Percentiles rank a stretch among this genome's conserved stretches.
Evolutionary conservation across 1,139 yeast genomes (phyloP).

Genomic region (Pichiaceae sp.): DNA sequence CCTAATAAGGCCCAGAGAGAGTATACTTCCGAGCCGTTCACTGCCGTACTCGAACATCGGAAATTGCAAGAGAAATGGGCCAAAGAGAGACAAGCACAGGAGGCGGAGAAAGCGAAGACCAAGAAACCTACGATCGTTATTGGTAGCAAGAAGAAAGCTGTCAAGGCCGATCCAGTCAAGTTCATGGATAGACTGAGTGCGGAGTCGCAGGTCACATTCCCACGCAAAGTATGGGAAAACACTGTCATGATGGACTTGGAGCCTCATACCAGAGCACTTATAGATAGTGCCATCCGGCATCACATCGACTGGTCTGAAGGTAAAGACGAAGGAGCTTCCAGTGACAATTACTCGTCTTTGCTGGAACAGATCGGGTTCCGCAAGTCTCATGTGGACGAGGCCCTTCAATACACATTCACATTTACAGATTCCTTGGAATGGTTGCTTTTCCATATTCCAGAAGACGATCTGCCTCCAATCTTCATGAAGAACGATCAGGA

Average conservation of each 20-base stretch:
- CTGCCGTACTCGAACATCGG: conserved; percentile 45
- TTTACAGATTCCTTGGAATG: conserved; percentile 65
- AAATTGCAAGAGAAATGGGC: conserved; percentile 33
- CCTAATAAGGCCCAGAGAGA: conserved; percentile 38
- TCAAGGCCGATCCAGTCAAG: background rate
- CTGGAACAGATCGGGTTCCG: conserved; percentile 58
- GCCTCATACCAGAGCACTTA: conserved; percentile 39
- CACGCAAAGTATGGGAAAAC: conserved; percentile 57
- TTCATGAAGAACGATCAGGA: conserved; percentile 38
- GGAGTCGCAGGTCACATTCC: conserved; percentile 28
- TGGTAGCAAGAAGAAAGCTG: background rate
- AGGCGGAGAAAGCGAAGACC: conserved; percentile 30
- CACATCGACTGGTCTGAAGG: conserved; percentile 46
- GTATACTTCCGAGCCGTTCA: conserved; percentile 69
- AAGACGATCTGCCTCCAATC: conserved; percentile 74
- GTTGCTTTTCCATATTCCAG: conserved; percentile 83
- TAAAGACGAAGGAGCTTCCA: conserved; percentile 9
- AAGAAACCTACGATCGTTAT: conserved; percentile 37
- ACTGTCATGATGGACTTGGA: conserved; percentile 38
- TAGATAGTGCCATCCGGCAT: conserved; percentile 45
- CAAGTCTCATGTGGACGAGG: conserved; percentile 58
- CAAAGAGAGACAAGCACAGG: conserved; percentile 36
- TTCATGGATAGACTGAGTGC: background rate
- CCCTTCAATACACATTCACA: conserved; percentile 49
- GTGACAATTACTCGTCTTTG: conserved; percentile 11